Percentiles rank a stretch among this genome's conserved stretches.
Evolutionary conservation across 1,284 basidiomycete species (phyloP).

Genomic region (Lentinula novae-zelandiae): DNA sequence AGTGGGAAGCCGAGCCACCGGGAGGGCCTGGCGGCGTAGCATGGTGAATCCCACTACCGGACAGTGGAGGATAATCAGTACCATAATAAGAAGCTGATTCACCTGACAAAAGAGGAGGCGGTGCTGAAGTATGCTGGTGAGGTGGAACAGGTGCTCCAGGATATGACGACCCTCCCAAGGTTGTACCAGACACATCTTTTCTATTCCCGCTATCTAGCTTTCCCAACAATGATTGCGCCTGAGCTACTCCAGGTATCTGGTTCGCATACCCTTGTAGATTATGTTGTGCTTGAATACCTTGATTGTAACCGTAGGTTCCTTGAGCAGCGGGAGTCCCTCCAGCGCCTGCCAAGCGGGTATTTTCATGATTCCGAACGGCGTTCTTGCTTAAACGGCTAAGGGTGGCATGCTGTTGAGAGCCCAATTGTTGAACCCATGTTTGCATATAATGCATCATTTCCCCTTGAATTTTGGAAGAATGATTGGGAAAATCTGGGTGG

Average conservation of each 20-base stretch:
- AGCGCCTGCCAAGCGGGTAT: constrained; percentile 59
- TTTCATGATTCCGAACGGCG: constrained; percentile 69
- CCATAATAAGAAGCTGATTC: constrained; percentile 25
- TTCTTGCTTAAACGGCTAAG: constrained; percentile 63
- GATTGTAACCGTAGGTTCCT: constrained; percentile 41
- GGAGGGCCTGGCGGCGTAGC: constrained; percentile 17
- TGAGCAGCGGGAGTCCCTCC: constrained; percentile 42
- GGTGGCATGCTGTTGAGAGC: constrained; percentile 47
- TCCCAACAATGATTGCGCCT: constrained; percentile 39
- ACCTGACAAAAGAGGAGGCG: constrained; percentile 16
- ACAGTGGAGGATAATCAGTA: neutral
- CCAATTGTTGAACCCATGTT: constrained; percentile 58
- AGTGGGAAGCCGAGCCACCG: constrained; percentile 14
- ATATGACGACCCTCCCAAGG: constrained; percentile 3
- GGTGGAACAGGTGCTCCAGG: constrained; percentile 6
- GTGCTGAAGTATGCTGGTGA: neutral
- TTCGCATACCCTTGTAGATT: constrained; percentile 42
- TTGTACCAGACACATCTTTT: constrained; percentile 10
- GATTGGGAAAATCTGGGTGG: constrained; percentile 82
- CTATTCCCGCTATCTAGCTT: constrained; percentile 15
- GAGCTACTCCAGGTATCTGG: constrained; percentile 47
- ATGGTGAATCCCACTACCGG: constrained; percentile 6
- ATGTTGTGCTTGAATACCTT: constrained; percentile 46
- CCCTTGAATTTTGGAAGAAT: constrained; percentile 66
- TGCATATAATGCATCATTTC: constrained; percentile 72